These are phyloP conservation scores for Pseudocercospora eumusae DNA, from an alignment of 2,329 filamentous ascomycete genomes.

Conservation along the genomic window DNA sequence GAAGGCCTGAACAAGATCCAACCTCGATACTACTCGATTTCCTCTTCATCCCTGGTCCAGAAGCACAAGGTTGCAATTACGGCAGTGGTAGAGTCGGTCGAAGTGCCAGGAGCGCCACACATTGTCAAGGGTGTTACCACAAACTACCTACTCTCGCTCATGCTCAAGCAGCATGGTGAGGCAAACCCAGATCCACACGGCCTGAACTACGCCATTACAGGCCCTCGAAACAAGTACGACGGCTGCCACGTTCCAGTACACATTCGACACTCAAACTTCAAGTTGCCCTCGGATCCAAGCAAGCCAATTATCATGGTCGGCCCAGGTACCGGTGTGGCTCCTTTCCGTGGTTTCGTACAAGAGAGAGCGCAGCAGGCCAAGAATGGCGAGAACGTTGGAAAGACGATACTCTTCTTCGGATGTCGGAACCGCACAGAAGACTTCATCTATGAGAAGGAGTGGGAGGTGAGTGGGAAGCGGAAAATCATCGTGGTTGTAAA, in stretches of 20 bases:
- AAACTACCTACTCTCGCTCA: constrained; percentile 92
- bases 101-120: constrained; percentile 72
- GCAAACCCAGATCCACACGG: constrained; percentile 78
- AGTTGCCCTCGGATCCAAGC: constrained; percentile 89
- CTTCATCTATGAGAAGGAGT: constrained; percentile 89
- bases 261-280: constrained; percentile 98
- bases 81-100: constrained; percentile 83
- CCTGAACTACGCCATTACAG: constrained; percentile 79
- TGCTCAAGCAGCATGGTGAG: constrained; percentile 94
- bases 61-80: constrained; percentile 95
- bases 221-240: constrained; percentile 95
- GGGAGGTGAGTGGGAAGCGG: constrained; percentile 67
- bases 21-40: constrained; percentile 98
- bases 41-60: constrained; percentile 90
- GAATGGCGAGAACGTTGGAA: constrained; percentile 78
- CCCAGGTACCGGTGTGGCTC: constrained; percentile 92
- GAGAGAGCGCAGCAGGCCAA: constrained; percentile 83
- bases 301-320: constrained; percentile 96
- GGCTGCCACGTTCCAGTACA: constrained; percentile 94
- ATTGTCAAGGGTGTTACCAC: constrained; percentile 93
- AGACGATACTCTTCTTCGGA: constrained; percentile 90
- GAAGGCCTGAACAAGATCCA: constrained; percentile 94
- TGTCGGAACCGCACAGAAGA: constrained; percentile 87
- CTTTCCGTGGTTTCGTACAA: constrained; percentile 93
- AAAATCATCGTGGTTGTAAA: not conserved